Base-by-base conservation (phyloP, 2,329 filamentous ascomycete genomes). In the Fusarium papillatum region DNA sequence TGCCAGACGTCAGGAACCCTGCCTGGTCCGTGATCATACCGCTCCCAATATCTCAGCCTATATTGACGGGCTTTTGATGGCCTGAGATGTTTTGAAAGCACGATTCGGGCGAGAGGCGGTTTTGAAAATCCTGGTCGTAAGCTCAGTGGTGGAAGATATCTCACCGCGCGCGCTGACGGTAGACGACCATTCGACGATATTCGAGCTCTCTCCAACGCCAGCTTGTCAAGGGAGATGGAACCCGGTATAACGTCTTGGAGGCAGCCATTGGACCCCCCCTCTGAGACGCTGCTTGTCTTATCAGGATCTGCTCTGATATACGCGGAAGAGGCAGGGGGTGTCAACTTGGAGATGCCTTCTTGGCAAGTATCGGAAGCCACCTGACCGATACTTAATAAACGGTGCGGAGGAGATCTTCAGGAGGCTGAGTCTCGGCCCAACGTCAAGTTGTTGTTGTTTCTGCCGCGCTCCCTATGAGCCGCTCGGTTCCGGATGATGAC, bases 81-180 rank as follows among this genome's bases (percentile, higher is more conserved):
- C 46, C 43, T 74, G 31, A 64, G 61, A 57, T 64, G 39, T 36
- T 36, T 55, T 38, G n/a, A 34, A n/a, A 53, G 65, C 39, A 68
- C 50, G 31, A 24, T 69, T 69, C 41, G 50, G 46, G 48, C 41
- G 19, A 17, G 46, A 57, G 63, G 53, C 29, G 26, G 39, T 60
- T 53, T 41, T 34, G 19, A 17, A 59, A n/a, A 60, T 63, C 65
- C 46, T 64, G 50, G 59, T 61, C 57, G 16, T 17, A 57, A 62
- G 48, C 68, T 75, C 50, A 75, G 59, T 75, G 74, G 74, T 74
- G 68, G 70, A 71, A 76, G 61, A 69, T 39, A 24, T 64, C 60
- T 50, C 59, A 38, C 64, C 39, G 57, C 41, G 41, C 41, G 57
- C 41, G 41, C 41, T 34, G 50, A 26, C 26, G 24, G 39, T 66